phyloP scores from a whole-genome alignment of 345 rosid species.

The Linum tenue region DNA sequence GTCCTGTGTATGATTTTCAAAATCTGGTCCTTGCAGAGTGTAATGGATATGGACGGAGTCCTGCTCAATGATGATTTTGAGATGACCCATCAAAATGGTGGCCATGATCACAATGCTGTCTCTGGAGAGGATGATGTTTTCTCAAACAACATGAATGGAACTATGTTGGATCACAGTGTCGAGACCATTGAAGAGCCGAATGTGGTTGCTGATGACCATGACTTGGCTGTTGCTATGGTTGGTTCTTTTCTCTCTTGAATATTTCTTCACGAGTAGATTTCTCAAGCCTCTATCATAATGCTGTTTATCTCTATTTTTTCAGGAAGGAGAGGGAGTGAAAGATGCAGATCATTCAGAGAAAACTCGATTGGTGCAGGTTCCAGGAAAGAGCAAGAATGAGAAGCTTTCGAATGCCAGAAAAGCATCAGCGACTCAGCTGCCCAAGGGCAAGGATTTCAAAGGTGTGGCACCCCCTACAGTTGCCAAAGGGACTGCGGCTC shows the following conservation, averaged over 20 bases:
- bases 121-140: slow-evolving; percentile 26
- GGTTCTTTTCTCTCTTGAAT: slow-evolving; percentile 6
- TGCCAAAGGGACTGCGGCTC: slow-evolving; percentile 49
- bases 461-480: slow-evolving; percentile 20
- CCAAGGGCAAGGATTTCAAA: slow-evolving; percentile 40
- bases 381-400: slow-evolving; percentile 40
- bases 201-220: slow-evolving; percentile 16
- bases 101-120: slow-evolving; percentile 23
- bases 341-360: slow-evolving; percentile 25
- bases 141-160: slow-evolving; percentile 20
- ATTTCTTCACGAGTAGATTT: neutral
- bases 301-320: slow-evolving; percentile 3
- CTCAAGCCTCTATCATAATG: slow-evolving; percentile 5
- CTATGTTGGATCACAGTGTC: slow-evolving; percentile 28
- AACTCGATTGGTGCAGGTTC: slow-evolving; percentile 32
- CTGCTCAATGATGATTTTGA: slow-evolving; percentile 36
- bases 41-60: slow-evolving; percentile 47
- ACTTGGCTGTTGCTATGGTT: slow-evolving; percentile 14
- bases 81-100: slow-evolving; percentile 45
- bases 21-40: neutral
- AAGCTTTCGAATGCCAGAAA: slow-evolving; percentile 36
- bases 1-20: neutral
- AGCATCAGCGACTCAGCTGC: slow-evolving; percentile 30
- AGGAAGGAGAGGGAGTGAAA: slow-evolving; percentile 39
- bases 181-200: slow-evolving; percentile 20